Conservation (phyloP, 2,329 filamentous ascomycete species). For the Chaetomium strumarium region DNA sequence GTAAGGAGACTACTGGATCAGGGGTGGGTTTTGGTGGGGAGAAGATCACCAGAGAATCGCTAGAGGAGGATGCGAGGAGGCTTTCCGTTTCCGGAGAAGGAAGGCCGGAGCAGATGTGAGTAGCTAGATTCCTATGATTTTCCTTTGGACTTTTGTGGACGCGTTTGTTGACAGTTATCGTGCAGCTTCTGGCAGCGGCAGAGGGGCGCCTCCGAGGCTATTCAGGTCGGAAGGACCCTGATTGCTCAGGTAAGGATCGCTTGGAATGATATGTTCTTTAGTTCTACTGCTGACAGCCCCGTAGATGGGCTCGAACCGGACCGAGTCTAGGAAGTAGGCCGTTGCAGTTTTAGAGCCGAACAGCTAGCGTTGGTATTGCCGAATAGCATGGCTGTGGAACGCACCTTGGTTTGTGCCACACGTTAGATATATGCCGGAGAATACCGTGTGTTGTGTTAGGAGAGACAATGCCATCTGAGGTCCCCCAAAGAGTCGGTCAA, state of each 20-base stretch:
- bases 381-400: no score
- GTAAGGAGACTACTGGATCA: conserved; percentile 37
- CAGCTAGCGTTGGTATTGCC: no score
- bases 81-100: conserved; percentile 45
- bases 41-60: conserved; percentile 56
- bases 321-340: conserved; percentile 6
- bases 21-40: conserved; percentile 45
- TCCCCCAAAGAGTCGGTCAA: no score
- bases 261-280: neutral
- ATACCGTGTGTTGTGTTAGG: no score
- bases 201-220: conserved; percentile 50
- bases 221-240: conserved; percentile 48
- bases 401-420: no score
- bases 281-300: neutral
- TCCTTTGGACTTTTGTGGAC: neutral
- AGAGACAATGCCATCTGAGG: no score
- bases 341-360: no score
- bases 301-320: conserved; percentile 14
- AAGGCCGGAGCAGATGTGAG: conserved; percentile 42
- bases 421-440: no score
- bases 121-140: neutral
- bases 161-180: neutral
- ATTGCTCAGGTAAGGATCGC: conserved; percentile 41
- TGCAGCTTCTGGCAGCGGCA: conserved; percentile 58
- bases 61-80: conserved; percentile 58